Evolutionary conservation across 1,284 basidiomycete species (phyloP).

Genomic region (Microbotryum lychnidis-dioicae): DNA sequence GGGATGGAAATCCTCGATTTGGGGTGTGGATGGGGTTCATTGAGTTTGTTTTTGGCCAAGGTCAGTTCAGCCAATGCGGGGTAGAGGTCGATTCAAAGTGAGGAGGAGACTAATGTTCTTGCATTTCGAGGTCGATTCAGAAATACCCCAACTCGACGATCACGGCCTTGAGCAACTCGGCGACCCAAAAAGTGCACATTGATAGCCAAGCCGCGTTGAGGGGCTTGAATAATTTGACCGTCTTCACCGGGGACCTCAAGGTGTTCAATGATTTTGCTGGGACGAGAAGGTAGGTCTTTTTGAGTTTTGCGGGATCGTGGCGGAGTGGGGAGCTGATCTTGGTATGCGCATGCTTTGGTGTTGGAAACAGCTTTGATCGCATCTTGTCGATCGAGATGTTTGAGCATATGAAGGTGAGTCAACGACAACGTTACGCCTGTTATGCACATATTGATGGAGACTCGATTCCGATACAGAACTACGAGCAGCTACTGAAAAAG

Average conservation of each 20-base stretch:
- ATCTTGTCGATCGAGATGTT: constrained; percentile 76
- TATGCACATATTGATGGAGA: no score
- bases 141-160: constrained; percentile 63
- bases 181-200: constrained; percentile 62
- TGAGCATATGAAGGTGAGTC: constrained; percentile 57
- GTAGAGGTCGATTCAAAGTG: no score
- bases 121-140: constrained; percentile 36
- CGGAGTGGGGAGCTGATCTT: neutral
- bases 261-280: constrained; percentile 51
- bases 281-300: constrained; percentile 45
- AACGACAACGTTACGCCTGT: no score
- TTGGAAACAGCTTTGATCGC: constrained; percentile 54
- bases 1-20: constrained; percentile 62
- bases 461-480: constrained; percentile 46
- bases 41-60: constrained; percentile 60
- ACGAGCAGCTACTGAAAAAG: constrained; percentile 57
- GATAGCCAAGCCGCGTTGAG: constrained; percentile 51
- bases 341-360: neutral
- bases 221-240: constrained; percentile 55
- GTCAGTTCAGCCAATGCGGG: constrained; percentile 39
- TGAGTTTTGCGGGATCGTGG: neutral
- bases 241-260: constrained; percentile 67
- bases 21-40: constrained; percentile 69
- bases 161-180: constrained; percentile 60
- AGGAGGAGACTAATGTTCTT: neutral